Conservation (phyloP, 2,329 filamentous ascomycete species). For the Arthrobotrys sinensis region DNA sequence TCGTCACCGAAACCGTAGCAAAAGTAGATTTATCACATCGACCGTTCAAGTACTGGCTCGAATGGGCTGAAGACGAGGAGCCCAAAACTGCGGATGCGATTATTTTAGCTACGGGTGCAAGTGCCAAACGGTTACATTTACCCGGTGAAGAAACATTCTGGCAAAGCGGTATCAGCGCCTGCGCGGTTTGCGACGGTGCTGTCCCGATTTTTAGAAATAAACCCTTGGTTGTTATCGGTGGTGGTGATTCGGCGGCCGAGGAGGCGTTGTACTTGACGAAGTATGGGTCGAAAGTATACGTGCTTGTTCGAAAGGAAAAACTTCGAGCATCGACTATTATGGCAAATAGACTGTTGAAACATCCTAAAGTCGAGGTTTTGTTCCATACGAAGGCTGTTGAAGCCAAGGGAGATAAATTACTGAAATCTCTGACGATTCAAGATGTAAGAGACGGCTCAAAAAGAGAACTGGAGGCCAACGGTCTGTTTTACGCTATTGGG, state of each 20-base stretch:
- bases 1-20: constrained; percentile 92
- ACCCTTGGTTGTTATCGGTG: constrained; percentile 94
- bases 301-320: constrained; percentile 88
- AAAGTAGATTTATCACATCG: constrained; percentile 86
- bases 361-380: constrained; percentile 91
- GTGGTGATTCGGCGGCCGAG: constrained; percentile 96
- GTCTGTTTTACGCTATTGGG: constrained; percentile 96
- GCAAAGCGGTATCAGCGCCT: constrained; percentile 96
- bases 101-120: constrained; percentile 96
- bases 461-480: constrained; percentile 89
- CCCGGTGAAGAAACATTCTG: constrained; percentile 95
- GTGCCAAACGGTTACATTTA: constrained; percentile 85
- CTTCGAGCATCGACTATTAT: constrained; percentile 92
- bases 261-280: constrained; percentile 98
- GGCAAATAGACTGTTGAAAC: constrained; percentile 83
- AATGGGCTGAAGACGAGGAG: constrained; percentile 84
- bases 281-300: constrained; percentile 94
- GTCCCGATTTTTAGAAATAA: constrained; percentile 98
- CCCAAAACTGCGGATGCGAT: constrained; percentile 90
- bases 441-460: constrained; percentile 81
- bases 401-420: constrained; percentile 86
- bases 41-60: constrained; percentile 94
- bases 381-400: constrained; percentile 87
- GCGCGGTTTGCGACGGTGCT: constrained; percentile 96
- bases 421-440: constrained; percentile 91